Conservation (phyloP, 768 basidiomycete species). For the Boletus patriciae region DNA sequence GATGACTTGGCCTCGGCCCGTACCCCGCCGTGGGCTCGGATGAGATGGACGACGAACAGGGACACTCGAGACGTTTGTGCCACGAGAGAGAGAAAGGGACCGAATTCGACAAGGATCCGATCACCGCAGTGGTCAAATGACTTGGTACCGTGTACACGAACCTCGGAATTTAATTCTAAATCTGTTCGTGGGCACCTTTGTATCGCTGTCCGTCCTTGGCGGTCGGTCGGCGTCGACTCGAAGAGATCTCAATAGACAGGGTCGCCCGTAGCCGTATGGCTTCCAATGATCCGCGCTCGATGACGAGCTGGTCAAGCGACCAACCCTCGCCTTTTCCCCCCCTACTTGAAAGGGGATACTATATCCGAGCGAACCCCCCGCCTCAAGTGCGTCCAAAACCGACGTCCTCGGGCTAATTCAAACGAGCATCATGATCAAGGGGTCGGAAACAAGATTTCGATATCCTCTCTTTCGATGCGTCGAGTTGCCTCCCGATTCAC, state of each 20-base stretch:
- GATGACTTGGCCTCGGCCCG: neutral
- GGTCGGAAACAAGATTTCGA: neutral
- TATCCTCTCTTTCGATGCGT: neutral
- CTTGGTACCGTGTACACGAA: neutral
- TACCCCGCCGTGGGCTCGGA: neutral
- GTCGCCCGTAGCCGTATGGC: neutral
- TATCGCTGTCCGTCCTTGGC: neutral
- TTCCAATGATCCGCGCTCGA: neutral
- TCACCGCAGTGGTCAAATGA: neutral
- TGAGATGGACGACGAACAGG: neutral
- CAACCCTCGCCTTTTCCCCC: neutral
- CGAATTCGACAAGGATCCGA: neutral
- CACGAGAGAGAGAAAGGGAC: neutral
- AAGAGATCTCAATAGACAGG: neutral
- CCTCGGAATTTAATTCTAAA: neutral
- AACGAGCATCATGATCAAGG: neutral
- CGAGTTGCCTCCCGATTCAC: neutral
- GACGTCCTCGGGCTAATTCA: neutral
- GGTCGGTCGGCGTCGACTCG: neutral
- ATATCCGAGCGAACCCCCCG: neutral
- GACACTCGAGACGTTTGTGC: neutral
- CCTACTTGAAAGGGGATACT: neutral
- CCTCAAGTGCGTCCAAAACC: conserved; percentile 13
- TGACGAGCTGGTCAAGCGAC: neutral
- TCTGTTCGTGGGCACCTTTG: neutral